These are phyloP conservation scores for Ceratobasidium sp. DNA, from an alignment of 1,284 basidiomycete species.

Conservation along the genomic window DNA sequence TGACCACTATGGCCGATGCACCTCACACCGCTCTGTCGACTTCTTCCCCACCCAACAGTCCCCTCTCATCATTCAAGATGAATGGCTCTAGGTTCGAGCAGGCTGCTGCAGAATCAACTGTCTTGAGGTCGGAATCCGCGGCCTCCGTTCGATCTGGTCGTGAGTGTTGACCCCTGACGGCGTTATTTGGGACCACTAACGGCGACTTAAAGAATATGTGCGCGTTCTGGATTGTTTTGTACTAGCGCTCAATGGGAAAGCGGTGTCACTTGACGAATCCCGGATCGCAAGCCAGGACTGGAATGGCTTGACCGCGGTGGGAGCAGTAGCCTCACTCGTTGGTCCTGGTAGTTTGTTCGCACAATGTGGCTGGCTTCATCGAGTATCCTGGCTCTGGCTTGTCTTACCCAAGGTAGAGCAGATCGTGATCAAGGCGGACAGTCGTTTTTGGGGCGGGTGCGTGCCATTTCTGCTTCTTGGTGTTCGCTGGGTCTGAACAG, in stretches of 20 bases:
- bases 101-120: too few species aligned
- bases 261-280: not conserved
- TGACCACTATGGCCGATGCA: too few species aligned
- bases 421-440: not conserved
- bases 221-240: not conserved
- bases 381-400: conserved; percentile 12
- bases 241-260: not conserved
- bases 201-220: not conserved
- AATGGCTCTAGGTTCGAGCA: too few species aligned
- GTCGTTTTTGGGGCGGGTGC: conserved; percentile 16
- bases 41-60: too few species aligned
- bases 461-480: not conserved
- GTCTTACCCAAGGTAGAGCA: not conserved
- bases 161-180: too few species aligned
- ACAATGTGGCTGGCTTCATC: conserved; percentile 17
- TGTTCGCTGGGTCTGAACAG: not conserved
- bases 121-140: too few species aligned
- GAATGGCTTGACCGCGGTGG: not conserved
- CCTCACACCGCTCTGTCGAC: too few species aligned
- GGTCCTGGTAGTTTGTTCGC: conserved; percentile 11
- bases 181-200: too few species aligned
- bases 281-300: not conserved
- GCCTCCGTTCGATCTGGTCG: too few species aligned
- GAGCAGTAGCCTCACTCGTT: not conserved
- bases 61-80: too few species aligned